Evolutionary conservation across 176 grass and related monocot species (phyloP), one percentile per base, ranked within the genome.

Genomic region (Poa pratensis): DNA sequence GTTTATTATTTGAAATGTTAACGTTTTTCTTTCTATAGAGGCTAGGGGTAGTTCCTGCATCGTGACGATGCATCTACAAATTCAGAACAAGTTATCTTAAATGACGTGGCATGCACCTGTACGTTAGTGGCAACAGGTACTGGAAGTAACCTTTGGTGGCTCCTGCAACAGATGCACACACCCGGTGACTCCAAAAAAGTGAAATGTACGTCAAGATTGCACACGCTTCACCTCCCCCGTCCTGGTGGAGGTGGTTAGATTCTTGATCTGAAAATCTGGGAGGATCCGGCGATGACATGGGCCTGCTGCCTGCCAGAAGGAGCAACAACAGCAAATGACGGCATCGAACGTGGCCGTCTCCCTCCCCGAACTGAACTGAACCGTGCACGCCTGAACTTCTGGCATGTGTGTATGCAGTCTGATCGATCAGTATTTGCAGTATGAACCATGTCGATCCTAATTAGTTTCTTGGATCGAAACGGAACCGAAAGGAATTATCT

Each of bases 261-360:
- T 82, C 80, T 86, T 83, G 79, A 67, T 79, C 74, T 73, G 20
- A 81, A 83, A 59, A 90, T 86, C 80, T 83, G 84, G 35, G 67
- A 62, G 74, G 68, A 90, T 87, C 75, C 67, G 80, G 55, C 17
- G 20, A 28, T 87, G 88, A 79, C 88, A 83, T 83, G 12, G 51
- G 62, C 70, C 46, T 76, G 79, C 73, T 67, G 51, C 73, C 70
- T 60, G 71, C 54, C 54, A 19, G 51, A 39, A 68, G 80, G 43
- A 65, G 69, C 19, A 64, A 53, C 8, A 80, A 74, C 61, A 81
- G 42, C 52, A 77, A 64, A 62, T 23, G 55, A 54, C 49, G 86
- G 82, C 86, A 87, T 26, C 12, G 59, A 51, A 51, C 45, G 45
- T 51, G 71, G 23, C 23, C 71, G 45, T 74, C 71, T 50, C 46